These are phyloP conservation scores for Claviceps africana DNA, from an alignment of 2,329 filamentous ascomycete species.

Conservation along the genomic window DNA sequence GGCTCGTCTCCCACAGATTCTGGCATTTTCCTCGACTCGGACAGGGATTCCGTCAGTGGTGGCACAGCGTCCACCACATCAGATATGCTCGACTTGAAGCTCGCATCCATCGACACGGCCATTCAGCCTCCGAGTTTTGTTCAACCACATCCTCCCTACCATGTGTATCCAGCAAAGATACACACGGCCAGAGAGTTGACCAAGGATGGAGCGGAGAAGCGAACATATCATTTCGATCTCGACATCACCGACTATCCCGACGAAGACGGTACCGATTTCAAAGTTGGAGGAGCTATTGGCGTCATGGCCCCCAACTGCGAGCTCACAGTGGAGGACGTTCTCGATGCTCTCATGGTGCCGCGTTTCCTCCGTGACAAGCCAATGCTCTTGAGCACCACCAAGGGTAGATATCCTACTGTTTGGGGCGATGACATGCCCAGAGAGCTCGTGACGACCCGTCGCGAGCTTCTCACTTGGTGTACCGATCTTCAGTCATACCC, in stretches of 20 bases:
- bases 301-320: constrained; percentile 78
- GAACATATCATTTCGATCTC: constrained; percentile 93
- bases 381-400: constrained; percentile 61
- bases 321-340: constrained; percentile 63
- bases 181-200: constrained; percentile 79
- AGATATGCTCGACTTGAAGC: constrained; percentile 8
- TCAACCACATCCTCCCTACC: constrained; percentile 84
- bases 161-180: constrained; percentile 81
- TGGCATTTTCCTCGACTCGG: constrained; percentile 28
- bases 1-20: constrained; percentile 34
- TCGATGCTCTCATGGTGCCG: constrained; percentile 70
- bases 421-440: constrained; percentile 85
- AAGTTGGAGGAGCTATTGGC: constrained; percentile 90
- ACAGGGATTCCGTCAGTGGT: constrained; percentile 12
- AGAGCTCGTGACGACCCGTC: constrained; percentile 75
- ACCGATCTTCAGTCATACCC: constrained; percentile 86
- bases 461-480: constrained; percentile 92
- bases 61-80: constrained; percentile 18
- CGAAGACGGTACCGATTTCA: constrained; percentile 78
- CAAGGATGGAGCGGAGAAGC: constrained; percentile 77
- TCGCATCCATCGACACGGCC: constrained; percentile 35
- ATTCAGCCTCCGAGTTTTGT: constrained; percentile 77
- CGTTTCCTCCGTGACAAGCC: constrained; percentile 73
- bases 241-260: constrained; percentile 90
- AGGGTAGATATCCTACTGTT: constrained; percentile 88